Percentiles rank a stretch among this genome's conserved stretches.
These are phyloP conservation scores for Termitomyces sp. DNA, from an alignment of 1,284 basidiomycete genomes.

Conservation along the genomic window DNA sequence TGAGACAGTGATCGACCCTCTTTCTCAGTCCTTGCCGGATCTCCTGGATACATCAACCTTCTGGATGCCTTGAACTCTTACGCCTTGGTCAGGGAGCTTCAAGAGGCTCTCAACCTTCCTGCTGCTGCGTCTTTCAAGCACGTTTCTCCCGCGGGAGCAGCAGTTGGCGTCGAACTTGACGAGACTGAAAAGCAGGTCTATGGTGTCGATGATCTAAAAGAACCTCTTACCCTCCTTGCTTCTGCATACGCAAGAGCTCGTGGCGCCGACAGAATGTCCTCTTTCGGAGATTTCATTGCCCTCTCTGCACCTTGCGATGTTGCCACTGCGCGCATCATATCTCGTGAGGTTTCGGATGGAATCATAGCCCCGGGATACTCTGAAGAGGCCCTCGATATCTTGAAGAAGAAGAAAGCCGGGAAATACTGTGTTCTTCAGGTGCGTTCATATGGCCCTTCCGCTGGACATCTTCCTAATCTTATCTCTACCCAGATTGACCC, in stretches of 20 bases:
- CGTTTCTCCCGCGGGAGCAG: slow-evolving; percentile 96
- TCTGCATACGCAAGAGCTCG: slow-evolving; percentile 94
- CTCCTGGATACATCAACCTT: slow-evolving; percentile 99
- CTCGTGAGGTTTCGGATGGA: slow-evolving; percentile 96
- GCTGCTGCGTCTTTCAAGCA: slow-evolving; percentile 99
- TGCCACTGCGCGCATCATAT: slow-evolving; percentile 94
- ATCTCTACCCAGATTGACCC: slow-evolving; percentile 72
- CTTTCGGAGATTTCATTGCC: slow-evolving; percentile 98
- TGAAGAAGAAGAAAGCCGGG: slow-evolving; percentile 96
- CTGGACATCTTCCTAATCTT: neutral
- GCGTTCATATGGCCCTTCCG: slow-evolving; percentile 9
- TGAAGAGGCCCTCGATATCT: slow-evolving; percentile 82
- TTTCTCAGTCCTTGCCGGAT: slow-evolving; percentile 77
- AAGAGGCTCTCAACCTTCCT: slow-evolving; percentile 80
- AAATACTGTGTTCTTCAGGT: slow-evolving; percentile 98
- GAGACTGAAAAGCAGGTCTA: slow-evolving; percentile 92
- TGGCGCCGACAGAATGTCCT: slow-evolving; percentile 98
- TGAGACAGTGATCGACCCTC: slow-evolving; percentile 1
- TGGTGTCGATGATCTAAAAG: slow-evolving; percentile 93
- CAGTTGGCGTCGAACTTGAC: slow-evolving; percentile 82
- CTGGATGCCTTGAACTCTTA: slow-evolving; percentile 97
- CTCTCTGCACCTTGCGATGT: slow-evolving; percentile 91
- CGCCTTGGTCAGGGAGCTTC: slow-evolving; percentile 92
- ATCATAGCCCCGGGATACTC: slow-evolving; percentile 95
- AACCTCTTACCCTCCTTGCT: slow-evolving; percentile 84